Base-by-base conservation (phyloP, 1,284 basidiomycete genomes). In the Ceratobasidium sp. region DNA sequence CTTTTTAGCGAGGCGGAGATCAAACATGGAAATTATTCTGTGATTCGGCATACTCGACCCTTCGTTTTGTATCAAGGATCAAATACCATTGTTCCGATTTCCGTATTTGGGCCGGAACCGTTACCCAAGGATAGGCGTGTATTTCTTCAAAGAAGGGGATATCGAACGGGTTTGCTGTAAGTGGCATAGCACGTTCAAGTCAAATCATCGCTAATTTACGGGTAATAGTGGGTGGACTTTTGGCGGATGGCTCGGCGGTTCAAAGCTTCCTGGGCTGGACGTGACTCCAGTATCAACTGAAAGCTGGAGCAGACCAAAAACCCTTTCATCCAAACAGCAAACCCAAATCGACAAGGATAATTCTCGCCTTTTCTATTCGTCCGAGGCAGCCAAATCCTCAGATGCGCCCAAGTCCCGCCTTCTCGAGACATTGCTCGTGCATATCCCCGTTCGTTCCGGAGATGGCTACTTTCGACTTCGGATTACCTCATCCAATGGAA, bases 171-270 rank as follows among this genome's bases (percentile, higher is more conserved):
- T 10, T 69, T 77, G 6, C 58, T 76, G 68, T 68, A 47, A 55
- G 56, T 42, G 6, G 1, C 31, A 20, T 27, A 6, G 22, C 8
- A 13, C 13, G 0, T 25, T 50, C n/a, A 31, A 25, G n/a, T 42
- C 13, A 4, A 17, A 10, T 6, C 6, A 22, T 27, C 10, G 13
- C 15, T 52, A 15, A 34, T 42, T 29, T 4, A 31, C 13, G 20
- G 40, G 22, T 15, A 42, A 7, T 29, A 72, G 70, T 0, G 76
- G 77, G 2, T 78, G 76, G 76, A 72, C 73, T 3, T 3, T 77
- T 6, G 76, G 77, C 15, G 70, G 70, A 1, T 69, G 73, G 69
- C 53, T 78, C 1, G 76, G 76, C 15, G 77, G 77, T 0, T 75
- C 75, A 20, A 32, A 76, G 10, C 68, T 75, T 10, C 77, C 75